Evolutionary conservation across 139 green algal species (phyloP).

Genomic region (Mesotaenium endlicherianum): DNA sequence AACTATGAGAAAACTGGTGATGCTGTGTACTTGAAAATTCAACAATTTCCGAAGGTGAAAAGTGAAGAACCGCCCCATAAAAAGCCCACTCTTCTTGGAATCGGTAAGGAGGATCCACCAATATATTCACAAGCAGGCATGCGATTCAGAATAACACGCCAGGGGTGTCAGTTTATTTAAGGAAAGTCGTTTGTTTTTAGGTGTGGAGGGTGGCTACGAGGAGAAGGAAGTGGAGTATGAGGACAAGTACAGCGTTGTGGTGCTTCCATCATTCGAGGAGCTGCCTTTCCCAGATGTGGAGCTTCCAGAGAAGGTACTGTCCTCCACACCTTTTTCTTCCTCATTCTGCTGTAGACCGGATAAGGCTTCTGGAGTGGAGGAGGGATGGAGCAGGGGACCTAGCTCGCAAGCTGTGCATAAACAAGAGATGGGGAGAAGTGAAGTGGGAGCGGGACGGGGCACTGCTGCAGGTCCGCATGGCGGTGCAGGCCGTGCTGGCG

Average conservation of each 20-base stretch:
- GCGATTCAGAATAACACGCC: not conserved
- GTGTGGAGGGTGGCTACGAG: constrained; percentile 46
- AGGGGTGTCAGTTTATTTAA: not conserved
- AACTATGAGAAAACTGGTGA: constrained; percentile 70
- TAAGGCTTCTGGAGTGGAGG: no score
- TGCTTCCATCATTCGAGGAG: constrained; percentile 40
- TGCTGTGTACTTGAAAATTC: constrained; percentile 41
- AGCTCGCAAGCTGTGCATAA: no score
- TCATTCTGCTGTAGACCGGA: no score
- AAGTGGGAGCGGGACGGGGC: no score
- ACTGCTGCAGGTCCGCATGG: constrained; percentile 59
- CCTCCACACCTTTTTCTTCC: no score
- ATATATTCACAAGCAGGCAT: not conserved
- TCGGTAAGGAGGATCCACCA: constrained; percentile 32
- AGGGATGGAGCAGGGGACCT: no score
- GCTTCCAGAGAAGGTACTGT: constrained; percentile 42
- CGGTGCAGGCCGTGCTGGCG: constrained; percentile 66
- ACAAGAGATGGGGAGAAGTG: no score
- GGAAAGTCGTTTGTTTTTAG: constrained; percentile 20
- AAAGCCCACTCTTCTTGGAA: constrained; percentile 43
- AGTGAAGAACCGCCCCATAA: constrained; percentile 47
- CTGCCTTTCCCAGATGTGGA: constrained; percentile 40
- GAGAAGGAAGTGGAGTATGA: constrained; percentile 37
- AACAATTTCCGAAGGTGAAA: constrained; percentile 40
- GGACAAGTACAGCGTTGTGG: constrained; percentile 20